phyloP scores from a whole-genome alignment of 1,284 basidiomycete genomes.

The Malassezia cuniculi region DNA sequence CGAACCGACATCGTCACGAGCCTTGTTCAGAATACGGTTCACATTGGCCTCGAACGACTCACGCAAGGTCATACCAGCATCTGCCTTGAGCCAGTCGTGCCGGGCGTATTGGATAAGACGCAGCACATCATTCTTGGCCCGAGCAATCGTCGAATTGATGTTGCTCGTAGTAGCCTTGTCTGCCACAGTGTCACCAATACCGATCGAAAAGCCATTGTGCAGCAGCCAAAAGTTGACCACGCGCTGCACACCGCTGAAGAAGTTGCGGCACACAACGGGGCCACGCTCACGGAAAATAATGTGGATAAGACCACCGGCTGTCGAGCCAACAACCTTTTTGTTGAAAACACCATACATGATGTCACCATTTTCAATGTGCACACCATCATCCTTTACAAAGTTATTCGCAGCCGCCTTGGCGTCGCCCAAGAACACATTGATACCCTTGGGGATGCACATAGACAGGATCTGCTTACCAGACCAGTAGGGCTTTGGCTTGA shows the following conservation, averaged over 20 bases:
- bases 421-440: conserved; percentile 59
- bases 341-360: conserved; percentile 88
- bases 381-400: conserved; percentile 61
- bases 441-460: conserved; percentile 84
- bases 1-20: conserved; percentile 88
- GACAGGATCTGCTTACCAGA: conserved; percentile 93
- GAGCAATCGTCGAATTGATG: conserved; percentile 70
- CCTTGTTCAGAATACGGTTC: conserved; percentile 80
- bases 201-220: conserved; percentile 97
- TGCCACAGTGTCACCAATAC: conserved; percentile 96
- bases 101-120: conserved; percentile 38
- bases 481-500: conserved; percentile 96
- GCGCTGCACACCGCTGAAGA: conserved; percentile 87
- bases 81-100: conserved; percentile 39
- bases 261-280: conserved; percentile 74
- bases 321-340: conserved; percentile 94
- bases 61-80: conserved; percentile 90
- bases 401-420: conserved; percentile 34
- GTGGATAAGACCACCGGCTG: conserved; percentile 78
- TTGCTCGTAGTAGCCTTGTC: conserved; percentile 68
- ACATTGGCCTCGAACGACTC: conserved; percentile 93
- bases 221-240: conserved; percentile 98
- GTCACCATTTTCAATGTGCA: conserved; percentile 94
- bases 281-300: conserved; percentile 97
- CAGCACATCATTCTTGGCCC: conserved; percentile 55